Base-by-base conservation (phyloP, 345 rosid genomes). In the Eucalyptus microcorys region DNA sequence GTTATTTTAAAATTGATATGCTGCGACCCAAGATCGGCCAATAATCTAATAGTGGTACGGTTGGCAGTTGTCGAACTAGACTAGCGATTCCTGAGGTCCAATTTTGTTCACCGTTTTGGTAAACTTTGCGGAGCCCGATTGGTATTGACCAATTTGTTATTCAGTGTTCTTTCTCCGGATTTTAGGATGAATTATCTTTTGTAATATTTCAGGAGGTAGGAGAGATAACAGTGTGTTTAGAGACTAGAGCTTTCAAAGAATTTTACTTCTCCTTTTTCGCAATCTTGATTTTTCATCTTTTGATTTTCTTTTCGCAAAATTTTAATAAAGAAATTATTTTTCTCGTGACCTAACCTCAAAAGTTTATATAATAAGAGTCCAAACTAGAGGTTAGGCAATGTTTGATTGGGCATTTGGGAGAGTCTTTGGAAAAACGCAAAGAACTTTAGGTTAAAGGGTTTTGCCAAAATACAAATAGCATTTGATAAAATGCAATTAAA, bases 391-490 rank as follows among this genome's bases (percentile, higher is more conserved):
- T 13, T 61, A 30, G 16, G 68, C 17, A 0, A 0, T 14, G 8
- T 61, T 61, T 61, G 68, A 14, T 61, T 61, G 16, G 34, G 2
- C 8, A 30, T 30, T 61, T 30, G 17, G 16, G 15, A 61, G 3
- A 27, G 34, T 1, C 0, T 27, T 27, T 5, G 32, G 0, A 1
- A 27, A 57, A 61, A 27, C 1, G 0, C 4, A 61, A 30, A 61
- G 8, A 14, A 61, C 17, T 61, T 59, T 11, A 26, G 16, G 0
- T 30, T 61, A 61, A 61, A 61, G 8, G 0, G 4, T 5, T 61
- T 61, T 61, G 30, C 0, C 1, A 0, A 61, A 6, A 61, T 30
- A 13, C 4, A 61, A 61, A 1, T 30, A 61, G 0, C 0, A 27
- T 61, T 30, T 30, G 0, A 30, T 30, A 6, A 59, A 5, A 61